These are phyloP conservation scores for Trichocladium uniseriatum DNA, from an alignment of 495 filamentous ascomycete genomes.

Conservation along the genomic window DNA sequence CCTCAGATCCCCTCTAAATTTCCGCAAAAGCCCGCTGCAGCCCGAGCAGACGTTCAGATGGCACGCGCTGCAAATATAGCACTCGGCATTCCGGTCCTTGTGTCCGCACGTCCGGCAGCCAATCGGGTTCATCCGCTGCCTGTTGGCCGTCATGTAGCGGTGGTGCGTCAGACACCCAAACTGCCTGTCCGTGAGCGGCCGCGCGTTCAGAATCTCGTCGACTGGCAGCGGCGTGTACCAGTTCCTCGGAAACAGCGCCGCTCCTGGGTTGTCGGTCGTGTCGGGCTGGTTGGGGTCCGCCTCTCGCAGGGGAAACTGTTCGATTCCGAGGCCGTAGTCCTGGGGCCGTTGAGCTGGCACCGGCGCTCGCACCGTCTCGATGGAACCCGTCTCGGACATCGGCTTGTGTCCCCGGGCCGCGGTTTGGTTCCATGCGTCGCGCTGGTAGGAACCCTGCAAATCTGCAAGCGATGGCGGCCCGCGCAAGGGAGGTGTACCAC, in stretches of 20 bases:
- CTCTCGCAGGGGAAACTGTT: not conserved
- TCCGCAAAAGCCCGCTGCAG: slow-evolving; percentile 10
- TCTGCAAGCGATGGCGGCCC: not conserved
- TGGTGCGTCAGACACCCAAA: slow-evolving; percentile 21
- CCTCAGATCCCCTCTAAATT: slow-evolving; percentile 14
- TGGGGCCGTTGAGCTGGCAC: not conserved
- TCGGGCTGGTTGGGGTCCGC: slow-evolving; percentile 9
- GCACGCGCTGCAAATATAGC: slow-evolving; percentile 25
- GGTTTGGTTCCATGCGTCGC: no score
- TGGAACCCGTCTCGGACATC: slow-evolving; percentile 4
- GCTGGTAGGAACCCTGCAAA: not conserved
- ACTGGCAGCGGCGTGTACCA: slow-evolving; percentile 19
- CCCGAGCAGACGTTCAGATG: slow-evolving; percentile 18
- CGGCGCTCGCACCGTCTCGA: slow-evolving; percentile 1
- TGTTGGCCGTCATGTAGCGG: slow-evolving; percentile 22
- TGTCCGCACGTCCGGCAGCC: slow-evolving; percentile 22
- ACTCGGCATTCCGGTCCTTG: slow-evolving; percentile 20
- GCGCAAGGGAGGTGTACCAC: not conserved
- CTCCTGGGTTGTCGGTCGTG: slow-evolving; percentile 23
- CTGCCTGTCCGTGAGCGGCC: slow-evolving; percentile 18
- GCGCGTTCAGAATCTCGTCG: slow-evolving; percentile 17
- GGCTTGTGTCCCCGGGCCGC: not conserved
- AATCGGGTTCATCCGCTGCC: slow-evolving; percentile 22
- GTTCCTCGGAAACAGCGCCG: slow-evolving; percentile 21
- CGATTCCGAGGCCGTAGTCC: not conserved